Base-by-base conservation (phyloP, 129 eudicot genomes). In the Chrysanthemum seticuspe region DNA sequence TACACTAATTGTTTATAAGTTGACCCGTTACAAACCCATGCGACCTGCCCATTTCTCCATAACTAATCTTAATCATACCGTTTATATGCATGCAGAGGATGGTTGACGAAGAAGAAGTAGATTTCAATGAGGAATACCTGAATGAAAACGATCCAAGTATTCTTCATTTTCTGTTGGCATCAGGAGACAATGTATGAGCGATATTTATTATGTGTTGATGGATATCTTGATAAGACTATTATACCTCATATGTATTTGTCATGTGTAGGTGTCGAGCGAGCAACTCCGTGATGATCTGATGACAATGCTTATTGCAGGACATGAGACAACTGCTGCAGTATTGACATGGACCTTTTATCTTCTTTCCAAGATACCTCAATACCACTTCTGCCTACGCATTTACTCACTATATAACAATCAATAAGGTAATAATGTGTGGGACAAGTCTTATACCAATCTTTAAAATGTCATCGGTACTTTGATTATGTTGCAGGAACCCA, bases 261-360 rank as follows among this genome's bases (percentile, higher is more conserved):
- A 78, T 70, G 21, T 84, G 81, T 71, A 94, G 99, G 99, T 94
- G 69, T 82, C 99, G 21, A 94, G 99, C 84, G 90, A 94, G 88
- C 99, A 94, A 87, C 97, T 94, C 57, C 92, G 97, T 70, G 99
- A 94, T 81, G 99, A 94, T 83, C 79, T 94, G 72, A 94, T 94
- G 99, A 94, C 99, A 27, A 73, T 94, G 89, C 93, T 94, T 72
- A 94, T 94, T 78, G 99, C 99, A 71, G 99, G 99, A 73, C 99
- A 94, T 54, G 99, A 94, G 83, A 94, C 99, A 6, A 90, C 99
- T 59, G 99, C 99, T 15, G 99, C 99, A 66, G 96, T 94, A 40
- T 83, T 94, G 66, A 94, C 99, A 73, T 94, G 99, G 99, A 94
- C 3, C 3, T 94, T 94, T 82, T 94, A 90, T 84, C 99, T 94